Evolutionary conservation across 1,139 yeast species (phyloP), one percentile per base, ranked within the genome.

Genomic region (Geotrichum carabidarum): DNA sequence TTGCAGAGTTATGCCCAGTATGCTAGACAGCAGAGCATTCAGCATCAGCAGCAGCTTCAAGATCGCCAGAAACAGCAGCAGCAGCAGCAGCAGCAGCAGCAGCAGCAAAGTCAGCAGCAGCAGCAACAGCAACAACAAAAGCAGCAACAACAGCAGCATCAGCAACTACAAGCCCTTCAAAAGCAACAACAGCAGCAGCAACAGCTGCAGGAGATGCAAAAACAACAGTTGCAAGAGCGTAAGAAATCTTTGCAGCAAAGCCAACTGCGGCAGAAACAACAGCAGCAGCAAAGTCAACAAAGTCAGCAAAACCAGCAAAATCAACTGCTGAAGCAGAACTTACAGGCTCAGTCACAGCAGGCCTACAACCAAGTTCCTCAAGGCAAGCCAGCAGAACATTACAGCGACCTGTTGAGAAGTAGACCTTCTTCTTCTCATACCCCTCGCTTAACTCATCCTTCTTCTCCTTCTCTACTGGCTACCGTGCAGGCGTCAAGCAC

Each of bases 101-200:
- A 34, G 8, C 41, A 22, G 15, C 42, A 32, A 18, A 32, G 7
- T 9, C 44, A 40, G 44, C 44, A 18, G 4, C 30, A 17, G 4
- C 44, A 18, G 31, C 44, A 40, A 18, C 42, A 37, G 17, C 57
- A 55, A 32, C 59, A 48, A 41, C 62, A 58, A 31, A 59, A 49
- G n/a, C 60, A 46, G 44, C 60, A 54, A 30, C 59, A 50, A 38
- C 60, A 55, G 46, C 56, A 43, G 43, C 58, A 46, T 22, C 60
- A 50, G 18, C 59, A 51, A 17, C 54, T 43, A 37, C 62, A 59
- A 51, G 49, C 56, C 50, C 57, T 48, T 35, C 54, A 56, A 53
- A 58, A 57, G 46, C 46, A 48, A 46, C 37, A 50, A 36, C 12
- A 37, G 7, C 34, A 44, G 14, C 31, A 44, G 14, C 47, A 44